A percentile compares a stretch with the other conserved stretches of the same genome.
Evolutionary conservation across 768 basidiomycete species (phyloP).

Genomic region (Xerocomellus amylosporus): DNA sequence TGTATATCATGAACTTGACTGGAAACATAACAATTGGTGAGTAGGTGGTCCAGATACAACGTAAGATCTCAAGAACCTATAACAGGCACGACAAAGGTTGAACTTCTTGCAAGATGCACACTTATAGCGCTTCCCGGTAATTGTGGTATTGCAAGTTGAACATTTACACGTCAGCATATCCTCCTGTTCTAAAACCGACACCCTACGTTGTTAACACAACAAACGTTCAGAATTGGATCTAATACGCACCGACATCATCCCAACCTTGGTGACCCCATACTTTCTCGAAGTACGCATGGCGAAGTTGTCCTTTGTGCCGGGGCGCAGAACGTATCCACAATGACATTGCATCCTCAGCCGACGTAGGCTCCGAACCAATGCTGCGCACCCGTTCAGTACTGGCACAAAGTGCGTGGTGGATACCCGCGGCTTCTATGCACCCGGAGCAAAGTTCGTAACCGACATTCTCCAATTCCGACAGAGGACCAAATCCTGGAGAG

Average conservation of each 20-base stretch:
- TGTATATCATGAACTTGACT: constrained; percentile 92
- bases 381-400: constrained; percentile 33
- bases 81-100: constrained; percentile 80
- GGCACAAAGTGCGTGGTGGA: constrained; percentile 70
- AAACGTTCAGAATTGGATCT: background rate
- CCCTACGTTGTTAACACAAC: constrained; percentile 4
- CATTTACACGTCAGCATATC: constrained; percentile 64
- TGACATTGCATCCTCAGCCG: constrained; percentile 54
- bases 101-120: constrained; percentile 80
- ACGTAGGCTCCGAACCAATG: constrained; percentile 40
- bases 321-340: constrained; percentile 67
- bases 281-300: constrained; percentile 86
- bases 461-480: constrained; percentile 5
- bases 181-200: constrained; percentile 58
- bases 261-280: constrained; percentile 82
- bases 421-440: constrained; percentile 77
- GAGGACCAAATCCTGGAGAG: background rate
- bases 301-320: constrained; percentile 66
- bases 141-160: constrained; percentile 71
- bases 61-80: constrained; percentile 49
- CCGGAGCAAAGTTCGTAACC: constrained; percentile 85
- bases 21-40: background rate
- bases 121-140: constrained; percentile 71
- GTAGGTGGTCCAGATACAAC: background rate
- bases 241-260: constrained; percentile 79